phyloP scores from a whole-genome alignment of 2,329 filamentous ascomycete genomes.

The Aspergillus melleus region DNA sequence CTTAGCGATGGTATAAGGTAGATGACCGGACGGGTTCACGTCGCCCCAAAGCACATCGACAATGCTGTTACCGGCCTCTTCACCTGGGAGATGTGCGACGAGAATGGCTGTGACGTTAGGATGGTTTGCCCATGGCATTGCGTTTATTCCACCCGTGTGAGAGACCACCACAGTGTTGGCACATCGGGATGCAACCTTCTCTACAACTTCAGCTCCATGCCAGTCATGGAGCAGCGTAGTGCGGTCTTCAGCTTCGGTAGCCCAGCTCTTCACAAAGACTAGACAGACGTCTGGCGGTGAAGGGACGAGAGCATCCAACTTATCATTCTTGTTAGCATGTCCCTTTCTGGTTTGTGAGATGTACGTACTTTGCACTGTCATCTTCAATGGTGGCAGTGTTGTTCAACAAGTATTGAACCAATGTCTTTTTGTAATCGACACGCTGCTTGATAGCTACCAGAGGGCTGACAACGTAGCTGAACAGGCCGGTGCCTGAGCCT shows the following conservation, averaged over 20 bases:
- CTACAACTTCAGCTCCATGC: constrained; percentile 77
- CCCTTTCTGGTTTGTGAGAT: too few species aligned
- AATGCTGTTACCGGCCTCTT: constrained; percentile 79
- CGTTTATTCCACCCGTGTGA: constrained; percentile 70
- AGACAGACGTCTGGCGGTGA: constrained; percentile 52
- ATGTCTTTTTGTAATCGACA: background rate
- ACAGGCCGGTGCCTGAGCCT: constrained; percentile 1
- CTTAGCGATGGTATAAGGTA: constrained; percentile 77
- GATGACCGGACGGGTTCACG: constrained; percentile 73
- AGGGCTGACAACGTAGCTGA: background rate
- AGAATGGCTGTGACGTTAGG: constrained; percentile 81
- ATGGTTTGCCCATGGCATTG: constrained; percentile 65
- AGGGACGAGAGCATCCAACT: constrained; percentile 15
- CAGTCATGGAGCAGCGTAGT: constrained; percentile 66
- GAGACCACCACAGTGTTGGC: constrained; percentile 84
- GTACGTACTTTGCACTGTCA: background rate
- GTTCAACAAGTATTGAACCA: constrained; percentile 25
- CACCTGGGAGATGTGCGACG: constrained; percentile 78
- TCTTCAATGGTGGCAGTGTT: constrained; percentile 13
- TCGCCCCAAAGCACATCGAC: constrained; percentile 79
- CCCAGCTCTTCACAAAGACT: constrained; percentile 79
- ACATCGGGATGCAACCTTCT: constrained; percentile 70
- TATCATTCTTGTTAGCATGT: too few species aligned
- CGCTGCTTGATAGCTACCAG: background rate
- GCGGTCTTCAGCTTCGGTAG: constrained; percentile 76